Evolutionary conservation across 306 rosid species (phyloP).

Genomic region (Oemleria cerasiformis): DNA sequence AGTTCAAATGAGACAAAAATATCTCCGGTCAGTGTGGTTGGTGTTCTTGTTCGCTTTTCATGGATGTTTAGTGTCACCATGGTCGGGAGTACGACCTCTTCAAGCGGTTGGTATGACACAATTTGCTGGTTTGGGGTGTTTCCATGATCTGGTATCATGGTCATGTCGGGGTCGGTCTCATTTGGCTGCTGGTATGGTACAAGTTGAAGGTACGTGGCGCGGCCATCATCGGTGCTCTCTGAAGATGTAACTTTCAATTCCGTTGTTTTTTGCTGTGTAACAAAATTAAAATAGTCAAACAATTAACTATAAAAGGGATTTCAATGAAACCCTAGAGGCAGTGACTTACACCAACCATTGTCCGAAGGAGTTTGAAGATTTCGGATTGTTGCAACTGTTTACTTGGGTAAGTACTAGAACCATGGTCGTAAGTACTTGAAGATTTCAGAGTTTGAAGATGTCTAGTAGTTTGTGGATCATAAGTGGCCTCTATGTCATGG

Average conservation of each 20-base stretch:
- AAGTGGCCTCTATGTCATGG: neutral
- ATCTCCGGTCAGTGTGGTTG: neutral
- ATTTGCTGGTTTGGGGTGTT: neutral
- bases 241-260: neutral
- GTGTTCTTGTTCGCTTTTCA: neutral
- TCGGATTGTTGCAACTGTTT: neutral
- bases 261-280: neutral
- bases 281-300: neutral
- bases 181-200: neutral
- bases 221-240: neutral
- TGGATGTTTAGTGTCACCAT: neutral
- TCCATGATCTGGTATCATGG: neutral
- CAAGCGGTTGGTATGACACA: neutral
- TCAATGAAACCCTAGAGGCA: neutral
- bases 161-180: neutral
- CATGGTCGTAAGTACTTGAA: neutral
- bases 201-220: neutral
- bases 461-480: neutral
- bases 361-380: neutral
- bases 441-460: neutral
- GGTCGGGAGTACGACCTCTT: neutral
- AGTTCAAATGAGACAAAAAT: slow-evolving; percentile 3
- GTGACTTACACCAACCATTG: neutral
- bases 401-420: neutral
- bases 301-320: neutral